Evolutionary conservation across 129 eudicot genomes (phyloP).

Genomic region (Silybum marianum): DNA sequence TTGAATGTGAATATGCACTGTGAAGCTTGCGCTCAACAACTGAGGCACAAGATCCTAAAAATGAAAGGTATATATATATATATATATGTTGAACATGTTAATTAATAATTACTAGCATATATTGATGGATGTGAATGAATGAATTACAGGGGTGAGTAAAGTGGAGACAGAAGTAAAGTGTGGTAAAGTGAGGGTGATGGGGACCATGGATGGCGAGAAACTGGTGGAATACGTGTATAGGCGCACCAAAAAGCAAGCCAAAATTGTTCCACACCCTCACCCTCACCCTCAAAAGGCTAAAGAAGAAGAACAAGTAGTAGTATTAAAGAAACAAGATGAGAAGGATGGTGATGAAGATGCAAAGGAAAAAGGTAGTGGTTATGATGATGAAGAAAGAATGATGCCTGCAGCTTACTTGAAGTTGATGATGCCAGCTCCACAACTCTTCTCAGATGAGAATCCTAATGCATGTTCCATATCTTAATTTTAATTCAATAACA

Average conservation of each 20-base stretch:
- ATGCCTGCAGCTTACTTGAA: conserved; percentile 75
- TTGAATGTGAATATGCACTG: conserved; percentile 94
- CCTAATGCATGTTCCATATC: conserved; percentile 87
- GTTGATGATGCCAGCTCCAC: conserved; percentile 94
- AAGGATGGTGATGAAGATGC: conserved; percentile 23
- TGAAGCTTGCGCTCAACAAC: conserved; percentile 87
- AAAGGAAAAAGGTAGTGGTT: background rate
- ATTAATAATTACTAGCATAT: background rate
- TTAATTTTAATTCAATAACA: conserved; percentile 7
- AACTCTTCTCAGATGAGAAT: conserved; percentile 91
- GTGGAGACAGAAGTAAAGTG: conserved; percentile 80
- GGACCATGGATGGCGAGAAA: conserved; percentile 79
- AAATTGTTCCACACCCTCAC: conserved; percentile 73
- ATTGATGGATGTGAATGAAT: background rate
- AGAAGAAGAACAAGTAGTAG: conserved; percentile 38
- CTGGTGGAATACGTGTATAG: conserved; percentile 88
- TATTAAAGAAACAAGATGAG: conserved; percentile 22
- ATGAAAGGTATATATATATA: conserved; percentile 63
- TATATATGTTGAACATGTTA: background rate
- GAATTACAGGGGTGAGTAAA: conserved; percentile 73
- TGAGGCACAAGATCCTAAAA: conserved; percentile 84
- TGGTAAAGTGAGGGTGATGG: conserved; percentile 85
- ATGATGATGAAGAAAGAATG: conserved; percentile 45
- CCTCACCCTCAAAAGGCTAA: conserved; percentile 37
- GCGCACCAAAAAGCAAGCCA: conserved; percentile 84